phyloP scores from a whole-genome alignment of 2,329 filamentous ascomycete genomes.

The Colletotrichum magnum region DNA sequence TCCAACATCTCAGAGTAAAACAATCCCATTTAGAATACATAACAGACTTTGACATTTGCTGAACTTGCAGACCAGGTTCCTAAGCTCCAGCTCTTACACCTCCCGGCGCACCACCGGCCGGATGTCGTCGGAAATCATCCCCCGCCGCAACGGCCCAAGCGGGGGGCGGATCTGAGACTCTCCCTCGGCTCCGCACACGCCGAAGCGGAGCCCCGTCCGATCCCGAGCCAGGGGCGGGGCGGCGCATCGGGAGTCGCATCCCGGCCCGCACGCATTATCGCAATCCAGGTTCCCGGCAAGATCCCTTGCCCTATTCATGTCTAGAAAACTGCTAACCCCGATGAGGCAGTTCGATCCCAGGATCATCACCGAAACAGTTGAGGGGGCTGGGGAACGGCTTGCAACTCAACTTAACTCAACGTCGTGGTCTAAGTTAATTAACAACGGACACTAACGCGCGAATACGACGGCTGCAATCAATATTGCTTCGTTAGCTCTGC shows the following conservation, averaged over 20 bases:
- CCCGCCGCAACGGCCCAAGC: neutral
- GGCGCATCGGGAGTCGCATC: neutral
- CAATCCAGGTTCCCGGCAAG: neutral
- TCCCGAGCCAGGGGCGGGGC: neutral
- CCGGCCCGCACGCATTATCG: neutral
- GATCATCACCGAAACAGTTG: neutral
- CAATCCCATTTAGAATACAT: too few species aligned
- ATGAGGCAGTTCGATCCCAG: neutral
- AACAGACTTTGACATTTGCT: too few species aligned
- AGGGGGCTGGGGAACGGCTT: neutral
- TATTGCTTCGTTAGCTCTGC: conserved; percentile 11
- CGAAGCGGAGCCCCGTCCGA: neutral
- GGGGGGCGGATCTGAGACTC: conserved; percentile 7
- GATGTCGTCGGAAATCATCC: neutral
- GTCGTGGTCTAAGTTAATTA: neutral
- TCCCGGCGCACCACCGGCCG: neutral
- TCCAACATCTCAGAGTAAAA: too few species aligned
- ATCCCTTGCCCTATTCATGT: neutral
- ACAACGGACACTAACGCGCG: neutral
- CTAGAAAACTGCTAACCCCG: neutral
- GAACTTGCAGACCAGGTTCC: too few species aligned
- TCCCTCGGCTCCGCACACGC: neutral
- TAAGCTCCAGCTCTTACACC: too few species aligned
- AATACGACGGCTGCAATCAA: conserved; percentile 1
- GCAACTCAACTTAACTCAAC: neutral